Evolutionary conservation across 1,139 yeast genomes (phyloP), one percentile per base, ranked within the genome.

Genomic region (Pichiaceae sp.): DNA sequence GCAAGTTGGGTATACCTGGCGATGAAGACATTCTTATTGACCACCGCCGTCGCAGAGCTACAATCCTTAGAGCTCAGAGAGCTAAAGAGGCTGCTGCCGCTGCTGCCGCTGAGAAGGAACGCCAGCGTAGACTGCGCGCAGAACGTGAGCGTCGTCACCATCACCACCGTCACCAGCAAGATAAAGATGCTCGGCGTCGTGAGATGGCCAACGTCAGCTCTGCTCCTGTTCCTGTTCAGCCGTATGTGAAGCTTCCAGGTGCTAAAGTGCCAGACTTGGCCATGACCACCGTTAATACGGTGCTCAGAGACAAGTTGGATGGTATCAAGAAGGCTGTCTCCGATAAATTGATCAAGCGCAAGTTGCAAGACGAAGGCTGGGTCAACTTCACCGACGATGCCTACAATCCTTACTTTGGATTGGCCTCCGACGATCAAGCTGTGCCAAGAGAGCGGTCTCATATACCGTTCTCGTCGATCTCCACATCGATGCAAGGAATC

Each of bases 211-310:
- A 7, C 24, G 24, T 11, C 11, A 34, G 36, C 19, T 31, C 34
- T 11, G 16, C 29, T 7, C 36, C 57, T 17, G 49, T 45, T 21
- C 45, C 54, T 11, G 70, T 71, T 34, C 95, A 83, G 53, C 89
- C 94, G 8, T 84, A 85, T 61, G 94, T 85, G 50, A 82, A 84
- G 47, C 62, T 86, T 31, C 94, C 96, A 9, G 82, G 93, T 21
- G 82, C 95, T 2, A 85, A 87, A 62, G 83, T 89, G 48, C 96
- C 97, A 11, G 96, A 89, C 59, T 72, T 89, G 72, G 95, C 86
- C 38, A 68, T 89, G 47, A 78, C 83, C 28, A 84, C 95, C 4
- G 89, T 89, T 18, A 85, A 85, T 36, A 71, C 76, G 37, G 78
- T 86, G 18, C 63, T 84, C 42, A 68, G 73, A 38, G 93, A 80